These are phyloP conservation scores for Gloeopeniophorella convolvens DNA, from an alignment of 768 basidiomycete genomes.

Conservation along the genomic window DNA sequence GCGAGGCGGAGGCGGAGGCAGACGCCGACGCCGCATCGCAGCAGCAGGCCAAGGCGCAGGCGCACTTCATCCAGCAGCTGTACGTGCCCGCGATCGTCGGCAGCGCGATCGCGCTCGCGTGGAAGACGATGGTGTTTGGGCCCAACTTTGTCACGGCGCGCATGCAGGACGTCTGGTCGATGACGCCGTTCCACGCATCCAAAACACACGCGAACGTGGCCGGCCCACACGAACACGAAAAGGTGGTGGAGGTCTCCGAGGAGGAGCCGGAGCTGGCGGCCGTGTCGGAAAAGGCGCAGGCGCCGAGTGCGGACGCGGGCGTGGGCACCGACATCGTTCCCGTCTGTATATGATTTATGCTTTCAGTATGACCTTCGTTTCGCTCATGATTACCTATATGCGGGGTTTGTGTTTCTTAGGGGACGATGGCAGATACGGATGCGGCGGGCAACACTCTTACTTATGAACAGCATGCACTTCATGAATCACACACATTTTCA, in stretches of 20 bases:
- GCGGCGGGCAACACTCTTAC: slow-evolving; percentile 7
- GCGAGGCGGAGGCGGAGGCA: slow-evolving; percentile 1
- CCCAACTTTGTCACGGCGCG: slow-evolving; percentile 28
- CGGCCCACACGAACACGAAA: slow-evolving; percentile 7
- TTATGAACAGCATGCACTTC: slow-evolving; percentile 34
- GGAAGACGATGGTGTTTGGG: slow-evolving; percentile 29
- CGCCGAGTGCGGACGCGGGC: slow-evolving; percentile 13
- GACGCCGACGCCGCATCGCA: slow-evolving; percentile 13
- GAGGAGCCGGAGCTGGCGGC: slow-evolving; percentile 1
- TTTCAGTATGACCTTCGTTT: slow-evolving; percentile 16
- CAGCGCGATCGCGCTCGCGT: slow-evolving; percentile 27
- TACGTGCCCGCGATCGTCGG: slow-evolving; percentile 26
- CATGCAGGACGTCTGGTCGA: slow-evolving; percentile 28
- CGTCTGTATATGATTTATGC: slow-evolving; percentile 46
- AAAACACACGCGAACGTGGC: slow-evolving; percentile 2
- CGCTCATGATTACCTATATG: slow-evolving; percentile 23
- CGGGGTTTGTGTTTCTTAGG: slow-evolving; percentile 19
- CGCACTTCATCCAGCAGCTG: slow-evolving; percentile 11
- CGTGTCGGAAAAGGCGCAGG: slow-evolving; percentile 16
- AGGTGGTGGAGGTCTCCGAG: slow-evolving; percentile 6
- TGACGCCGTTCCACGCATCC: slow-evolving; percentile 23
- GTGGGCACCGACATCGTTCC: slow-evolving; percentile 31
- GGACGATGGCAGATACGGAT: slow-evolving; percentile 6
- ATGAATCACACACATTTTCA: slow-evolving; percentile 33
- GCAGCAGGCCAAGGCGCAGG: too few species aligned